Base-by-base conservation (phyloP, 1,284 basidiomycete species). In the Pseudozyma sp. region DNA sequence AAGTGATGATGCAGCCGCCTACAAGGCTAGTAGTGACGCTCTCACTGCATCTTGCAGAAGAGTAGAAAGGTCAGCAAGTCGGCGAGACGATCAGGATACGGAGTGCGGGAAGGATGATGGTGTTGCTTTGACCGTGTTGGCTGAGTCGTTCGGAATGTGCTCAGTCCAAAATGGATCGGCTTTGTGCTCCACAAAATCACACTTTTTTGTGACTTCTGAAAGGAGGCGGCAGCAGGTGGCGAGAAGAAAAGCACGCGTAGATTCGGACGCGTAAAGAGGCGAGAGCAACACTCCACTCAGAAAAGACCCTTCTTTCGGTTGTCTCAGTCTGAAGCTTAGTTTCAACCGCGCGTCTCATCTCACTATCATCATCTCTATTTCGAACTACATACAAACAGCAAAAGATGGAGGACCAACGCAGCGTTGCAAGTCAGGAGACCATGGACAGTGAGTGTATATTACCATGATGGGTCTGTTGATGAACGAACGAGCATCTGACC, bases 401-500 rank as follows among this genome's bases (percentile, higher is more conserved):
- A 44, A 51, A 18, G 0, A 70, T 70, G 68, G 68, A 70, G 21
- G 61, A 70, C 7, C 61, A 64, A 65, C 53, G 61, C 48, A 60
- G 50, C 21, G 50, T 52, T 39, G 68, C 68, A 14, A 70, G 68
- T 39, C 60, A 65, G 47, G 68, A 70, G 47, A 70, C 61, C 34
- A 21, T 54, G 47, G 43, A 57, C 14, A 59, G 54, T 59, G 57
- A 77, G 88, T 86, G n/a, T n/a, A n/a, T n/a, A n/a, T n/a, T n/a
- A n/a, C n/a, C n/a, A n/a, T n/a, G n/a, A n/a, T n/a, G n/a, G n/a
- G n/a, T n/a, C n/a, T n/a, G n/a, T n/a, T n/a, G n/a, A n/a, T n/a
- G n/a, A n/a, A n/a, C n/a, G n/a, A n/a, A n/a, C 25, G 87, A 86
- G 51, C 88, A 87, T 70, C 89, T 89, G 16, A 87, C 88, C 19